Evolutionary conservation across 331 rosid species (phyloP).

Genomic region (Acacia pycnantha): DNA sequence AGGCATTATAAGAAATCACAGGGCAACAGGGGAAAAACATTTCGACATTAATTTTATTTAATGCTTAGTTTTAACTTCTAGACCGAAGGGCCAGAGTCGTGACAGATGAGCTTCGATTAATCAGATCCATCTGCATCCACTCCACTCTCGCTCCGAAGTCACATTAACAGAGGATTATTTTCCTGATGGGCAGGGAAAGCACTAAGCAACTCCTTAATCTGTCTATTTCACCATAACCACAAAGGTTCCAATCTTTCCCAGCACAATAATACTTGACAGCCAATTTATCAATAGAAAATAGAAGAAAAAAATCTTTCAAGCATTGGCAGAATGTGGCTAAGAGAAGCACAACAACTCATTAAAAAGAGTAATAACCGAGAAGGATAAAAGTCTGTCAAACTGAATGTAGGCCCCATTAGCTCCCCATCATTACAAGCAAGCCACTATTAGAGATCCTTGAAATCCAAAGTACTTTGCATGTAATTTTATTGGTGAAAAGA

Average conservation of each 20-base stretch:
- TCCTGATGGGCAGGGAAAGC: neutral
- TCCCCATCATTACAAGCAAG: constrained; percentile 42
- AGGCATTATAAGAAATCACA: neutral
- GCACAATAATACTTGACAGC: constrained; percentile 14
- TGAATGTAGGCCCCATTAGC: constrained; percentile 44
- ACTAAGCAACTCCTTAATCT: neutral
- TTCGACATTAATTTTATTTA: neutral
- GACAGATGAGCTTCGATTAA: neutral
- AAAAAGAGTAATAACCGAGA: neutral
- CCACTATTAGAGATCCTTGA: constrained; percentile 47
- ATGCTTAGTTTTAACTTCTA: neutral
- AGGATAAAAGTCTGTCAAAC: constrained; percentile 24
- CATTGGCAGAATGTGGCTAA: neutral
- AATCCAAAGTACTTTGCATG: constrained; percentile 43
- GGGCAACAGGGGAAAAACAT: neutral
- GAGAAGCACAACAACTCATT: constrained; percentile 13
- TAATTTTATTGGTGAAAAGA: constrained; percentile 23
- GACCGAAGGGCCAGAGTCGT: neutral
- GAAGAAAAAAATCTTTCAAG: neutral
- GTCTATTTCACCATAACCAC: neutral
- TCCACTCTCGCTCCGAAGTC: neutral
- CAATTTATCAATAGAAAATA: neutral
- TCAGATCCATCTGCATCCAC: constrained; percentile 9
- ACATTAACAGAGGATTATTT: neutral
- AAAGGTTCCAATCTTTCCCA: neutral